Evolutionary conservation across 2,329 filamentous ascomycete species (phyloP), one percentile per base, ranked within the genome.

Genomic region (Dothistroma pini): DNA sequence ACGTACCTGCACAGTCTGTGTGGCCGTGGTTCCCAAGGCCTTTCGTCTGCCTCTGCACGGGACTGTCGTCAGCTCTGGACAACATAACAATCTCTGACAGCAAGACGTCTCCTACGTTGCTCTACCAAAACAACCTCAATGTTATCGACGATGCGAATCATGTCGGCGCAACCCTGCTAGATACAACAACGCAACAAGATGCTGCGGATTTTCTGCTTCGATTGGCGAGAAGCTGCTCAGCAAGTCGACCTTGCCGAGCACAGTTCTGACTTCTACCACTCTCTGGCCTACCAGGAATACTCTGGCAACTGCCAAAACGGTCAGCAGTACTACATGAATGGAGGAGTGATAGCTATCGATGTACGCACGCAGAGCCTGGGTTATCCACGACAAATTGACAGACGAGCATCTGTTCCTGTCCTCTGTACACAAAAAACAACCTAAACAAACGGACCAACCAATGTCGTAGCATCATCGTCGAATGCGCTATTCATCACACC

Each of bases 111-210:
- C 67, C 83, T 57, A 82, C 80, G 0, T 72, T 83, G 7, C 68
- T 83, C 9, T 84, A 80, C 61, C 81, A 83, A 66, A 84, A 84
- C 70, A 83, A 83, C 47, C 72, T 84, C 25, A 84, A 84, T 66
- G 75, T 72, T 8, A 79, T 80, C 0, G 81, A 84, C 62, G 80
- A 83, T 70, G 73, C 69, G 29, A 83, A 83, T 63, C 82, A 84
- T 66, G 72, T 81, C 19, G 78, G 81, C 11, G 81, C 81, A 2
- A 77, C 84, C 49, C 70, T 84, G 8, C 71, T 84, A 48, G 81
- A 81, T 58, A 71, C 78, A 53, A 66, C 78, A 54, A 66, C 71
- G 7, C 12, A 8, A 44, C 72, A 74, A 44, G 67, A 70, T 19
- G 70, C 74, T 53, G 80, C 76, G 69, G 74, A 35, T 80, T 79